Evolutionary conservation across 2,329 filamentous ascomycete genomes (phyloP).

Genomic region (Dactylellina drechsleri): DNA sequence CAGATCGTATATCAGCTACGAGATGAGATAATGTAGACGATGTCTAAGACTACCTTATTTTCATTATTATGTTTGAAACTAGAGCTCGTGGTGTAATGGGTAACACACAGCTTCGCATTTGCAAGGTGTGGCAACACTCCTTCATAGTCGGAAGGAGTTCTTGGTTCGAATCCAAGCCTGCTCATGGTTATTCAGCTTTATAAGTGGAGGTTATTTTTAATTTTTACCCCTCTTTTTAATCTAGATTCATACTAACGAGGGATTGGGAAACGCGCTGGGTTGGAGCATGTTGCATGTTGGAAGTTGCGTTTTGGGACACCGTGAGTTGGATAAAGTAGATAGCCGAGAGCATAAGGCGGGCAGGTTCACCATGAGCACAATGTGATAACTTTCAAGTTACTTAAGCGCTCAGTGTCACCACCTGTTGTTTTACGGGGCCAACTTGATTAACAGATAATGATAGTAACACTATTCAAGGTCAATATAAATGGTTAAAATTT

Average conservation of each 20-base stretch:
- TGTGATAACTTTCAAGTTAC: no score
- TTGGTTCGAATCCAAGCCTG: constrained; percentile 55
- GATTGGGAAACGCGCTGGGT: not conserved
- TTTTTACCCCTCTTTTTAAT: constrained; percentile 2
- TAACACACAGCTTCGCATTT: constrained; percentile 51
- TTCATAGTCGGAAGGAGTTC: constrained; percentile 55
- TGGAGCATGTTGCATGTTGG: not conserved
- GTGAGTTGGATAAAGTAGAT: not conserved
- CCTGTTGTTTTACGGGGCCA: no score
- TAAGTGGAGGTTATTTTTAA: not conserved
- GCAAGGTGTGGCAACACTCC: constrained; percentile 46
- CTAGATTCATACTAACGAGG: not conserved
- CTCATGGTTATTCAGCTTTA: constrained; percentile 28
- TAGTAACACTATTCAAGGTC: no score
- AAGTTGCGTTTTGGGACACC: not conserved
- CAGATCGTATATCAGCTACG: no score
- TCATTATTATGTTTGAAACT: no score
- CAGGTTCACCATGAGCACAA: no score
- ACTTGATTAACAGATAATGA: no score
- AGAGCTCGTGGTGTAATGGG: constrained; percentile 54
- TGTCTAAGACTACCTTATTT: no score
- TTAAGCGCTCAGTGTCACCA: no score
- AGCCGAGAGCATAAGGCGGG: no score
- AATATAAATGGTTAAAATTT: no score
- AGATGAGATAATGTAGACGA: no score